Evolutionary conservation across 1,284 basidiomycete species (phyloP).

Genomic region (Coniferiporia sulphurascens): DNA sequence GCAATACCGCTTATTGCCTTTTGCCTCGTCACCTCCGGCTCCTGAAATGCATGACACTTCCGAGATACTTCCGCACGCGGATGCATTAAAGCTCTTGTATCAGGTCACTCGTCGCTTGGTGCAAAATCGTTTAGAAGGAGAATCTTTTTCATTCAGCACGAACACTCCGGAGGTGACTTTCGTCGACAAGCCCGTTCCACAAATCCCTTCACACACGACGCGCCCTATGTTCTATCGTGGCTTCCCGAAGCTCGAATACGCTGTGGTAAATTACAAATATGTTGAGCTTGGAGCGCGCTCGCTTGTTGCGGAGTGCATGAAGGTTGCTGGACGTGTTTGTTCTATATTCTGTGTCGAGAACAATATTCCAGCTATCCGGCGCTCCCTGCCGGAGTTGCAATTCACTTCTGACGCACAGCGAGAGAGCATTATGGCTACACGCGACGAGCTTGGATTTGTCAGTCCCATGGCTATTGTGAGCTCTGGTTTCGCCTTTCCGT

Average conservation of each 20-base stretch:
- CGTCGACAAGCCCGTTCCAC: constrained; percentile 27
- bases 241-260: constrained; percentile 53
- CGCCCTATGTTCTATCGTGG: constrained; percentile 46
- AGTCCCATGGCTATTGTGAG: constrained; percentile 31
- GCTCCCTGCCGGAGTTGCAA: constrained; percentile 41
- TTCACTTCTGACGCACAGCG: constrained; percentile 31
- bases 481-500: constrained; percentile 31
- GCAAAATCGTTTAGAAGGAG: background rate
- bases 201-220: constrained; percentile 26
- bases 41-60: background rate
- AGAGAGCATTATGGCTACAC: constrained; percentile 35
- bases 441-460: constrained; percentile 41
- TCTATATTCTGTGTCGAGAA: constrained; percentile 68
- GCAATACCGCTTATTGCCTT: background rate
- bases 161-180: constrained; percentile 25
- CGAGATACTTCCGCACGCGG: background rate
- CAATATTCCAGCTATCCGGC: constrained; percentile 63
- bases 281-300: constrained; percentile 39
- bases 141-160: constrained; percentile 26
- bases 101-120: constrained; percentile 5
- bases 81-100: background rate
- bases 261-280: constrained; percentile 28
- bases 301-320: constrained; percentile 82
- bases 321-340: constrained; percentile 73
- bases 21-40: background rate